These are phyloP conservation scores for Pseudogymnoascus verrucosus DNA, from an alignment of 2,329 filamentous ascomycete genomes.

Conservation along the genomic window DNA sequence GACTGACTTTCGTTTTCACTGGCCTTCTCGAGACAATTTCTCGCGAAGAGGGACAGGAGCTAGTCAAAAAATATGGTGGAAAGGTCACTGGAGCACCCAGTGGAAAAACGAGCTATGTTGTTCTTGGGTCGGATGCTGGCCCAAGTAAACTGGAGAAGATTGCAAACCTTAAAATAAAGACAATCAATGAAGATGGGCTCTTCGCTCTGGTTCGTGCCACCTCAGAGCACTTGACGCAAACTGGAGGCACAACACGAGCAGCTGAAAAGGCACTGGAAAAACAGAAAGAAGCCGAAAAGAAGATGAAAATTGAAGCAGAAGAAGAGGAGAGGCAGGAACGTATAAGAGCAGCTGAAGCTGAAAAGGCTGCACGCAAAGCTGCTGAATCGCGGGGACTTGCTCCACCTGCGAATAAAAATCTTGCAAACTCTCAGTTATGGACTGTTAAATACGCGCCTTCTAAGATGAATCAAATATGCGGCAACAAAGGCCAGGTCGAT, in stretches of 20 bases:
- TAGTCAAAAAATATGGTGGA: conserved; percentile 91
- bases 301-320: conserved; percentile 68
- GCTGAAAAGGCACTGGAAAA: conserved; percentile 81
- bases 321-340: conserved; percentile 83
- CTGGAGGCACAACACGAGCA: conserved; percentile 80
- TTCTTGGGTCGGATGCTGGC: conserved; percentile 83
- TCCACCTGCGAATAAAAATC: conserved; percentile 24
- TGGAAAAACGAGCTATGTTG: conserved; percentile 88
- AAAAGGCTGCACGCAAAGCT: conserved; percentile 39
- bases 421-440: conserved; percentile 63
- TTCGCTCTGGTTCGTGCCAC: conserved; percentile 69
- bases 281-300: conserved; percentile 74
- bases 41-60: conserved; percentile 72
- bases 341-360: conserved; percentile 42
- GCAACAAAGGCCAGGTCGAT: conserved; percentile 85
- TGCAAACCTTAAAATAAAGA: conserved; percentile 68
- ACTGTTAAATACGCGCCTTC: conserved; percentile 93
- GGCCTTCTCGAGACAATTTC: conserved; percentile 73
- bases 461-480: conserved; percentile 79
- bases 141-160: conserved; percentile 91
- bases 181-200: conserved; percentile 87
- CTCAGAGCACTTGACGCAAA: conserved; percentile 57
- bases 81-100: conserved; percentile 82
- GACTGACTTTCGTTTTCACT: conserved; percentile 91
- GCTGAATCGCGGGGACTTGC: conserved; percentile 30